Percentiles rank a stretch among this genome's conserved stretches.
phyloP scores from a whole-genome alignment of 805 yeast genomes.

The Limtongia smithiae region DNA sequence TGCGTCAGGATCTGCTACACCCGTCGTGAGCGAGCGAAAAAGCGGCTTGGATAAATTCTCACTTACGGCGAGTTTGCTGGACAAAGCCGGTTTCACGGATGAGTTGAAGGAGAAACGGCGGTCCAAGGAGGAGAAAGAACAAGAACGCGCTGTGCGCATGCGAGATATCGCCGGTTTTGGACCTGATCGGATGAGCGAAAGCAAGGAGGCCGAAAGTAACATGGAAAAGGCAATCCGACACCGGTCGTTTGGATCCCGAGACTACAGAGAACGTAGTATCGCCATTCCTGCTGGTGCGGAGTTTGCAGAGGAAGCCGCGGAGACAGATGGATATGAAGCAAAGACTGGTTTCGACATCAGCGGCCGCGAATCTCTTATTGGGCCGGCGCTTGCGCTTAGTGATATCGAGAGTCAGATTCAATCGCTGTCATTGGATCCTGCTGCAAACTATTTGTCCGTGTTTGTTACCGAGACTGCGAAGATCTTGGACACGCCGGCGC shows the following conservation, averaged over 20 bases:
- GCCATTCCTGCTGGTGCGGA: constrained; percentile 16
- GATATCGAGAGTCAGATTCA: neutral
- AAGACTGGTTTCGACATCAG: too few species aligned
- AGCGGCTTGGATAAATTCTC: neutral
- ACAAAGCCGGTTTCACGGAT: too few species aligned
- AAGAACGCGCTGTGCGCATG: neutral
- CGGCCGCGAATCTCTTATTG: too few species aligned
- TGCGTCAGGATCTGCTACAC: neutral
- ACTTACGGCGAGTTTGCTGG: neutral
- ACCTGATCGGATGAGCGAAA: constrained; percentile 19
- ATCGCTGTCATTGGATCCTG: constrained; percentile 17
- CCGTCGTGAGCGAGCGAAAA: neutral
- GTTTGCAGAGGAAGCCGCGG: neutral
- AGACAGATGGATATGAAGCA: too few species aligned
- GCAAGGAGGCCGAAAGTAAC: constrained; percentile 11
- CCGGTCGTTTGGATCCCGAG: neutral
- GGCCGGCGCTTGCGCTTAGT: neutral
- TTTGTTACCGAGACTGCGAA: constrained; percentile 38
- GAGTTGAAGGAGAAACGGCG: too few species aligned
- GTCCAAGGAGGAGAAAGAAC: too few species aligned
- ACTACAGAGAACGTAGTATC: constrained; percentile 8
- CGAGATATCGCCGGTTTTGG: constrained; percentile 24
- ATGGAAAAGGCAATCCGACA: constrained; percentile 12
- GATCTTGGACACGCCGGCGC: constrained; percentile 46
- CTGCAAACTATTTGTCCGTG: constrained; percentile 14